Percentiles rank a stretch among this genome's conserved stretches.
Evolutionary conservation across 1,284 basidiomycete species (phyloP).

Genomic region (Moesziomyces aphidis): DNA sequence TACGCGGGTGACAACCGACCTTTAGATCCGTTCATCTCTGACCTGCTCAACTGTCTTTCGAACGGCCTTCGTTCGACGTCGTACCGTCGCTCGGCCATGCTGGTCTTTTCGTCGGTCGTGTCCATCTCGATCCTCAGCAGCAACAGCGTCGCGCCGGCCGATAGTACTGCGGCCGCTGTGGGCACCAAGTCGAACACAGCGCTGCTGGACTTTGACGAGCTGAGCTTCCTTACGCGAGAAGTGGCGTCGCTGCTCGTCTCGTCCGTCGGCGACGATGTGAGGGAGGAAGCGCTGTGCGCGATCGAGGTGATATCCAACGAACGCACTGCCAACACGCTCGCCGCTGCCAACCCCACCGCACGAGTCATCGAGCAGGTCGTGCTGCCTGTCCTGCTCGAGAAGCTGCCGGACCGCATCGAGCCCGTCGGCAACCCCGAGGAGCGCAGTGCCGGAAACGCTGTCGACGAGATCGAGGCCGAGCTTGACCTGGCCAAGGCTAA

Average conservation of each 20-base stretch:
- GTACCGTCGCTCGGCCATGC: conserved; percentile 51
- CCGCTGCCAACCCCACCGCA: conserved; percentile 76
- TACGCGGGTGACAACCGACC: conserved; percentile 56
- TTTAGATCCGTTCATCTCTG: conserved; percentile 51
- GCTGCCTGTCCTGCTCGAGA: conserved; percentile 53
- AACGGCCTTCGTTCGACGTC: conserved; percentile 52
- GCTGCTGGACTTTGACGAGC: conserved; percentile 78
- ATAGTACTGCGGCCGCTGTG: background rate
- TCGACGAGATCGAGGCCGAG: conserved; percentile 40
- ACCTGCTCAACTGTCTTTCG: conserved; percentile 54
- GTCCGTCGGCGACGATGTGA: conserved; percentile 73
- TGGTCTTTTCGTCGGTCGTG: conserved; percentile 50
- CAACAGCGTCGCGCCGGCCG: background rate
- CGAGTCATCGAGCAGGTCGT: conserved; percentile 77
- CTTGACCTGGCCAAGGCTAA: conserved; percentile 36
- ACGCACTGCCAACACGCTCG: conserved; percentile 77
- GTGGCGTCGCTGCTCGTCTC: conserved; percentile 78
- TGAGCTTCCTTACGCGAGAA: conserved; percentile 81
- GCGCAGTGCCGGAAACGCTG: conserved; percentile 24
- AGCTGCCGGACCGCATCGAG: conserved; percentile 47
- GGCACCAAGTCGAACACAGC: conserved; percentile 23
- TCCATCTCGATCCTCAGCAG: conserved; percentile 49
- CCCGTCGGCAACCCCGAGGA: conserved; percentile 26
- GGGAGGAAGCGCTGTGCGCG: conserved; percentile 58
- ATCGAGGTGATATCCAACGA: conserved; percentile 71